Base-by-base conservation (phyloP, 257 asterid genomes). In the Haberlea rhodopensis region DNA sequence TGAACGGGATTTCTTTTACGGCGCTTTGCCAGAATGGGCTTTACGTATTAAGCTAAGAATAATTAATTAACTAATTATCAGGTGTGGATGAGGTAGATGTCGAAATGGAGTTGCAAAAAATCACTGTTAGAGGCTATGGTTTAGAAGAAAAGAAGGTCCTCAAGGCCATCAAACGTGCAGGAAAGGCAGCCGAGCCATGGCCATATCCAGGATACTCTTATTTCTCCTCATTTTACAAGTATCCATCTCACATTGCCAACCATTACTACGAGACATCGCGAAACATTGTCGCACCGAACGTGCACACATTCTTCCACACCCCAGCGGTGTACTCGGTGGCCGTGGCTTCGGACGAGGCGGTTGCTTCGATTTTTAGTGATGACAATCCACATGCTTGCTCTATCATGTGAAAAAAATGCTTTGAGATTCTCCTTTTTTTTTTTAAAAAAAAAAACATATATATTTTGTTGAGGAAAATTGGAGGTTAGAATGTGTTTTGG, bases 141-240 rank as follows among this genome's bases (percentile, higher is more conserved):
- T 40, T 91, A 62, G 98, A 91, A 57, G 95, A 85, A 29, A 87
- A 73, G 72, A 85, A 80, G 71, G 96, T 91, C 53, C 64, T 91
- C 22, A 89, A 76, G 71, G 95, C 95, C 8, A 87, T 91, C 9
- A 89, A 83, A 57, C 81, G 95, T 1, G 66, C 96, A 2, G 98
- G 98, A 2, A 91, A 91, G 60, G 98, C 98, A 31, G 98, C 98
- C 18, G 98, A 91, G 82, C 89, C 89, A 7, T 91, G 98, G 98
- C 98, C 98, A 0, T 91, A 91, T 68, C 98, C 98, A 0, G 91
- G 95, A 2, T 61, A 78, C 74, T 79, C 96, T 0, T 77, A 89
- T 60, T 84, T 85, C 8, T 81, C 98, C 8, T 89, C 98, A 0
- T 91, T 91, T 51, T 91, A 91, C 68, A 87, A 85, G 29, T 91